Evolutionary conservation across 1,284 basidiomycete genomes (phyloP).

Genomic region (Melampsora larici-populina): DNA sequence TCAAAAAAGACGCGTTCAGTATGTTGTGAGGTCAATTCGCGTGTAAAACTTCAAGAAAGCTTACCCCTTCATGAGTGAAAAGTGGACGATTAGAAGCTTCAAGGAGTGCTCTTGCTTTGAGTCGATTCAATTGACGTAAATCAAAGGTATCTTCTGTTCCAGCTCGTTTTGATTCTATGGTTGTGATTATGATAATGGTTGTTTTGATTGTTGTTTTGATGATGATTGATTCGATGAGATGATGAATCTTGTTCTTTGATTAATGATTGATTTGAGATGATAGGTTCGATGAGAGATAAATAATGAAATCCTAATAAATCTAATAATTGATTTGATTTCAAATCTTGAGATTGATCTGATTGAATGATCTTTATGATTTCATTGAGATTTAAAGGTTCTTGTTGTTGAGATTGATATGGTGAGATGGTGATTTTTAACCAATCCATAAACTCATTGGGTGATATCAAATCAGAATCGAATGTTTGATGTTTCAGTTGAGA

Average conservation of each 20-base stretch:
- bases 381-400: background rate
- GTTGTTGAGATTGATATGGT: background rate
- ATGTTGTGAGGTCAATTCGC: background rate
- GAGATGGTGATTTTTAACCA: background rate
- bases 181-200: background rate
- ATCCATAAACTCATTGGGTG: too few relatives aligned
- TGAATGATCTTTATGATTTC: background rate
- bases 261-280: background rate
- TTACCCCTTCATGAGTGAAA: constrained; percentile 19
- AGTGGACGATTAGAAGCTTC: constrained; percentile 16
- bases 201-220: background rate
- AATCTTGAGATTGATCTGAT: background rate
- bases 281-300: background rate
- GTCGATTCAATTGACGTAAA: constrained; percentile 17
- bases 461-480: too few relatives aligned
- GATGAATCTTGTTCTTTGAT: background rate
- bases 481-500: too few relatives aligned
- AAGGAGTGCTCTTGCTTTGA: constrained; percentile 20
- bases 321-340: constrained; percentile 3
- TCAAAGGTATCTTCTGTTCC: background rate
- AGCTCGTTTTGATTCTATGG: background rate
- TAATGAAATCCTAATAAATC: constrained; percentile 9
- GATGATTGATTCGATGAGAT: background rate
- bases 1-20: background rate
- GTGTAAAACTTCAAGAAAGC: background rate